Evolutionary conservation across 306 rosid species (phyloP).

Genomic region (Begonia loranthoides): DNA sequence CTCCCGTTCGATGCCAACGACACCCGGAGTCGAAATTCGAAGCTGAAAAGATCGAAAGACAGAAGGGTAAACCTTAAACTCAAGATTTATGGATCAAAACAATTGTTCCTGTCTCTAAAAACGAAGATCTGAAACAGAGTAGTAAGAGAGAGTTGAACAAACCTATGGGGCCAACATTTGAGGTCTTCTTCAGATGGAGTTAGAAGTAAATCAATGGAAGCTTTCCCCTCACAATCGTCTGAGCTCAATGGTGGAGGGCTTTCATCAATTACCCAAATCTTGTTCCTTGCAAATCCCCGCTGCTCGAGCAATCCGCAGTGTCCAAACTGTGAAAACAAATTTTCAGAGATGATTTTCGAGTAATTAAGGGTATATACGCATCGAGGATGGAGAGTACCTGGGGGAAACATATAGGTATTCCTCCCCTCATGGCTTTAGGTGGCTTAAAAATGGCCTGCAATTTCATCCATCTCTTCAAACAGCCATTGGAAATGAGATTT

Average conservation of each 20-base stretch:
- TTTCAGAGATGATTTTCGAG: not conserved
- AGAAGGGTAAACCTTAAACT: too few relatives aligned
- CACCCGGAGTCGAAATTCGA: constrained; percentile 80
- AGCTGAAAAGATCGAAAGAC: constrained; percentile 29
- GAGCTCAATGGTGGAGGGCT: constrained; percentile 48
- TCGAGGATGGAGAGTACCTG: constrained; percentile 37
- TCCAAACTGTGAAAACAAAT: constrained; percentile 54
- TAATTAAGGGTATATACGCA: constrained; percentile 4
- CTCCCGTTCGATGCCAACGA: constrained; percentile 48
- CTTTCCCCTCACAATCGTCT: constrained; percentile 36
- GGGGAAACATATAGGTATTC: constrained; percentile 84
- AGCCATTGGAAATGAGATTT: not conserved
- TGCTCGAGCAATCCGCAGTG: constrained; percentile 68
- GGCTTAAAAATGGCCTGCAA: constrained; percentile 54
- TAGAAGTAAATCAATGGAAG: constrained; percentile 59
- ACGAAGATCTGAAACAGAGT: not conserved
- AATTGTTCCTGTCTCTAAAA: constrained; percentile 10
- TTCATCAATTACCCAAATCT: constrained; percentile 69
- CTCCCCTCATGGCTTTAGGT: constrained; percentile 77
- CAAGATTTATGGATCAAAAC: not conserved
- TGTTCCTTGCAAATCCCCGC: constrained; percentile 89
- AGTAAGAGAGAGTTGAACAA: constrained; percentile 4
- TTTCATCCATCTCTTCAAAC: constrained; percentile 5
- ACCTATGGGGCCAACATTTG: constrained; percentile 73
- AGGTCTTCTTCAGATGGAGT: constrained; percentile 74